Evolutionary conservation across 1,284 basidiomycete species (phyloP), one percentile per base, ranked within the genome.

Genomic region (Thelephora terrestris): DNA sequence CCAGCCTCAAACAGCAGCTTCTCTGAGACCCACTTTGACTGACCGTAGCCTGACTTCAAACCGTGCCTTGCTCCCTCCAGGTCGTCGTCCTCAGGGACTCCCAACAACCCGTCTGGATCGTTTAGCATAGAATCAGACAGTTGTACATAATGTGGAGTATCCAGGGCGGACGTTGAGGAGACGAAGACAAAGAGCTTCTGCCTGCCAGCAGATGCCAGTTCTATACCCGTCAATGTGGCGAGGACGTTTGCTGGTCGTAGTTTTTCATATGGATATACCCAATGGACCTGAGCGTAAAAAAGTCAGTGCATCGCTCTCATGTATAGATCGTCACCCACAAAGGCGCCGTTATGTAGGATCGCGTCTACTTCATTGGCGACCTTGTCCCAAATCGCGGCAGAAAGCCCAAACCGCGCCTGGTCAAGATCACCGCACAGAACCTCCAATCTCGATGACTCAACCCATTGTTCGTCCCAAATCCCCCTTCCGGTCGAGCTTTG

Each of bases 21-120:
- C 67, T 99, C 96, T 0, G 92, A 89, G 0, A 99, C 96, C 95
- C 95, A 99, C 70, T 99, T 99, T 48, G 81, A 87, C 70, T 99
- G 95, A 4, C 95, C 93, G 66, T 99, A 99, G 0, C 96, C 96
- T 0, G 88, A 90, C 62, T 87, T 88, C 48, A 99, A 73, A 1
- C 79, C 74, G 0, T 63, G 68, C 50, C 81, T 75, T 1, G 92
- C 90, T 20, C 88, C 93, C 57, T 95, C 90, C n/a, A 99, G 78
- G 57, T 94, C 80, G 59, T 99, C 96, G 35, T 68, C 74, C 64
- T 99, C 96, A 1, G 87, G 82, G 27, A 99, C 74, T 50, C 94
- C 96, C 7, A 67, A 68, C 24, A 61, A 63, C 14, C 67, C 60
- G 2, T 71, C 67, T 5, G 69, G 64, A 36, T 73, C 71, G 7